These are phyloP conservation scores for Boletus patriciae DNA, from an alignment of 768 basidiomycete species.

Conservation along the genomic window DNA sequence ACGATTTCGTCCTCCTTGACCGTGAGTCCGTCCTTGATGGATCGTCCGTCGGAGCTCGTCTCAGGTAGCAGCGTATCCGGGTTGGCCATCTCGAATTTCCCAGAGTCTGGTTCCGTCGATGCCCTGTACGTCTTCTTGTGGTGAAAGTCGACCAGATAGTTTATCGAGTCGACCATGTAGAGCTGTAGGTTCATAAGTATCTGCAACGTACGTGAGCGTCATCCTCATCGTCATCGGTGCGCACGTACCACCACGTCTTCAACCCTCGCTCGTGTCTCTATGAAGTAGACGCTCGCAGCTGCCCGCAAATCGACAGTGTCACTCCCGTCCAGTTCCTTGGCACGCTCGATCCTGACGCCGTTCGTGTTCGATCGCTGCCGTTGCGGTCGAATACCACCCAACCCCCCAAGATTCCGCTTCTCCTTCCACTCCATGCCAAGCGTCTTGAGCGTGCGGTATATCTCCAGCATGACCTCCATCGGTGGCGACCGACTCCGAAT, in stretches of 20 bases:
- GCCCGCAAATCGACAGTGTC: conserved; percentile 63
- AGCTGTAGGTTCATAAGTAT: conserved; percentile 96
- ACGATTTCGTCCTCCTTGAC: conserved; percentile 62
- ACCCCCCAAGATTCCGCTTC: conserved; percentile 74
- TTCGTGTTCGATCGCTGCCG: conserved; percentile 35
- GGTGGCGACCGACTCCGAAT: conserved; percentile 92
- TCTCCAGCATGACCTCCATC: conserved; percentile 99
- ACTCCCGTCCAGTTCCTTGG: conserved; percentile 57
- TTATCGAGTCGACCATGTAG: conserved; percentile 93
- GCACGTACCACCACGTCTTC: conserved; percentile 84
- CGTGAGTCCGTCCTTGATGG: conserved; percentile 47
- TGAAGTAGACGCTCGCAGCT: conserved; percentile 82
- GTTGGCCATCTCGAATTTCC: conserved; percentile 64
- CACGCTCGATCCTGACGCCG: conserved; percentile 58
- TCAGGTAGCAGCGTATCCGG: conserved; percentile 38
- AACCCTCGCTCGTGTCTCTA: conserved; percentile 89
- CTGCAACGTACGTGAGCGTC: conserved; percentile 38
- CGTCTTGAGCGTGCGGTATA: conserved; percentile 87
- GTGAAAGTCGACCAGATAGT: conserved; percentile 98
- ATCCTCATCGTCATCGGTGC: background rate
- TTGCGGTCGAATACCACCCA: conserved; percentile 51
- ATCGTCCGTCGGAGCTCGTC: conserved; percentile 56
- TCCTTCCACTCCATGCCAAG: conserved; percentile 98
- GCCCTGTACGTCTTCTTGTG: conserved; percentile 94
- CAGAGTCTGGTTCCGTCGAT: conserved; percentile 62